phyloP scores from a whole-genome alignment of 1,284 basidiomycete genomes.

The Chondrostereum purpureum region DNA sequence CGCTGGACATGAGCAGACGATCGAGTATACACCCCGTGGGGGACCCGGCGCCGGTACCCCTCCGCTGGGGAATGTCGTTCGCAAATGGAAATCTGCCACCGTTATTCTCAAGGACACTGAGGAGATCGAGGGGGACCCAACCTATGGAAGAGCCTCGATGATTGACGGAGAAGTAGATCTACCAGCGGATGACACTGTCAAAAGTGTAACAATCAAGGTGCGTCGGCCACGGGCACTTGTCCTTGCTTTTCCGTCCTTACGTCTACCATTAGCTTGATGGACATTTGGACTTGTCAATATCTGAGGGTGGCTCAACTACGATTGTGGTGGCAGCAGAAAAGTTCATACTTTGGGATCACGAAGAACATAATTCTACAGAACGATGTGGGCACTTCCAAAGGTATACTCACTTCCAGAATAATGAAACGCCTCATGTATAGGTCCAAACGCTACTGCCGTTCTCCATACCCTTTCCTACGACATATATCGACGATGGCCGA shows the following conservation, averaged over 20 bases:
- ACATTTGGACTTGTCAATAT: conserved; percentile 28
- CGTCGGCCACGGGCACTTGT: conserved; percentile 4
- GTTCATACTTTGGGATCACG: conserved; percentile 25
- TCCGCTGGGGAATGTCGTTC: conserved; percentile 19
- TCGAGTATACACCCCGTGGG: conserved; percentile 27
- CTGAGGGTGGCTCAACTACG: conserved; percentile 25
- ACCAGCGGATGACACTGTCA: conserved; percentile 20
- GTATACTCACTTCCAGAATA: too few relatives aligned
- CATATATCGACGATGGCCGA: conserved; percentile 25
- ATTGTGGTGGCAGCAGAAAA: conserved; percentile 23
- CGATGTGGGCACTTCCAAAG: too few relatives aligned
- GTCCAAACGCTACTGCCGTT: conserved; percentile 36
- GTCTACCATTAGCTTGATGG: conserved; percentile 29
- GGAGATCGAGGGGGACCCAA: conserved; percentile 19
- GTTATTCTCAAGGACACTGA: conserved; percentile 30
- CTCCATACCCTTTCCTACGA: conserved; percentile 30
- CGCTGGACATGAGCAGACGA: conserved; percentile 23
- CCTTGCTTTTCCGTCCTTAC: not conserved
- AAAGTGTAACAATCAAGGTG: conserved; percentile 28
- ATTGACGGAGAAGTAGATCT: conserved; percentile 28
- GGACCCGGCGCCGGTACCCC: conserved; percentile 10
- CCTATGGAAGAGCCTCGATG: conserved; percentile 25
- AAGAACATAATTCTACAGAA: conserved; percentile 13
- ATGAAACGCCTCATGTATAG: conserved; percentile 12
- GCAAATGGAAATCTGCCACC: conserved; percentile 23